Evolutionary conservation across 345 rosid genomes (phyloP), one percentile per base, ranked within the genome.

Genomic region (Populus euphratica): DNA sequence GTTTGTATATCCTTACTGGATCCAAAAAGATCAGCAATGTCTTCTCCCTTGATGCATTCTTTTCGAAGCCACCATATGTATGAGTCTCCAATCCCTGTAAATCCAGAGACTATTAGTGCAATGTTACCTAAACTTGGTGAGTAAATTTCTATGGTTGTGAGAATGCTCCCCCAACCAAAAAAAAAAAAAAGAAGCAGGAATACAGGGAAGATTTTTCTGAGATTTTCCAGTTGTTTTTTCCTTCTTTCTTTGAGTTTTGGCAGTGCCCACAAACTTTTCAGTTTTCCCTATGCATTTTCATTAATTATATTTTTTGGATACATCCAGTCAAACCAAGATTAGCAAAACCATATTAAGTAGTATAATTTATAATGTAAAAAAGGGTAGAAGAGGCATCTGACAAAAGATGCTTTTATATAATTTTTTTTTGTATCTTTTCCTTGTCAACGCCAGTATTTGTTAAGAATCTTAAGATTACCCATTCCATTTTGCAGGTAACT

Each of bases 91-190:
- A 82, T 89, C 79, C 89, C 91, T 77, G 91, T 91, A 77, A 87
- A 90, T 85, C 87, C 87, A 61, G 97, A 96, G 89, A 96, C 99
- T 52, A 84, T 94, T 43, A 75, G 72, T 82, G 99, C 99, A 68
- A 94, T 96, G 99, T 88, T 96, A 77, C 99, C 99, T 75, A 92
- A 87, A 84, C 97, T 94, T 79, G 88, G 99, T 96, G 81, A 87
- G 97, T 38, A 77, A 38, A 62, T 49, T 64, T 44, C 18, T 66
- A 10, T n/a, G 17, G 39, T 39, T 69, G 20, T 67, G 20, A 8
- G 52, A 56, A n/a, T 23, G 23, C 29, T 11, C 16, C 27, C 25
- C 29, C 27, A 47, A 12, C 52, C 17, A 10, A 4, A 59, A 59
- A 12, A 4, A 2, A 56, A 56, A n/a, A 9, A 59, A 25, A 25